Percentiles rank a stretch among this genome's conserved stretches.
Conservation (phyloP, 2,329 filamentous ascomycete species). For the Trichoderma breve region DNA sequence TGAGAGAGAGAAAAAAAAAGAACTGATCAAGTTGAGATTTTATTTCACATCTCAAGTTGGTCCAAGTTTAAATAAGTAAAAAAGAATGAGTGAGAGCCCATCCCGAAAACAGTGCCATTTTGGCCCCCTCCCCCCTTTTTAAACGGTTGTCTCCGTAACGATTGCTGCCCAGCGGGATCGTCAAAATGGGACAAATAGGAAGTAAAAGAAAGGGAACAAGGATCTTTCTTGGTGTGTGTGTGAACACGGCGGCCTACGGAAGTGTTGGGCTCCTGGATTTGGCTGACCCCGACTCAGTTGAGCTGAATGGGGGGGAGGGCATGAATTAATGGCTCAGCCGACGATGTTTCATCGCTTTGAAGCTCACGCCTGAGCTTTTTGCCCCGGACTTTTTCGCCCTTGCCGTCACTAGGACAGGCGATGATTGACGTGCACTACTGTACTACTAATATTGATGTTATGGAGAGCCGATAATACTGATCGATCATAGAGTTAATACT, state of each 20-base stretch:
- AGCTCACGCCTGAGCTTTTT: constrained; percentile 10
- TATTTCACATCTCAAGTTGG: constrained; percentile 5
- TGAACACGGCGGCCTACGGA: constrained; percentile 4
- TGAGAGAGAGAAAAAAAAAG: not conserved
- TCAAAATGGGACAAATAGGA: not conserved
- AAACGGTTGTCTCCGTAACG: constrained; percentile 2
- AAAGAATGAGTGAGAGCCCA: not conserved
- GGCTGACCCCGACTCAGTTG: not conserved
- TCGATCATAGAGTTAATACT: not conserved
- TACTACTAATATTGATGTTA: not conserved
- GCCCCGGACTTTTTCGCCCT: not conserved
- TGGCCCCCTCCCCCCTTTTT: not conserved
- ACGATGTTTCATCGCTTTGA: constrained; percentile 7
- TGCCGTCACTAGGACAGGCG: not conserved
- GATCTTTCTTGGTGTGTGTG: not conserved
- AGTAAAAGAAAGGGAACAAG: not conserved
- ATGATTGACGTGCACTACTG: not conserved
- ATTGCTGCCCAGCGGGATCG: constrained; percentile 18
- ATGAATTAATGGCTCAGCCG: constrained; percentile 20
- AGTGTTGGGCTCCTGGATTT: not conserved
- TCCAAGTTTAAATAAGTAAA: constrained; percentile 11
- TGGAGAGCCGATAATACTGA: not conserved
- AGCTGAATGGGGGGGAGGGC: not conserved
- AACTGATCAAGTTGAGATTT: not conserved
- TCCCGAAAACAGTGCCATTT: not conserved